Evolutionary conservation across 2,329 filamentous ascomycete species (phyloP).

Genomic region (Diaporthe destruens): DNA sequence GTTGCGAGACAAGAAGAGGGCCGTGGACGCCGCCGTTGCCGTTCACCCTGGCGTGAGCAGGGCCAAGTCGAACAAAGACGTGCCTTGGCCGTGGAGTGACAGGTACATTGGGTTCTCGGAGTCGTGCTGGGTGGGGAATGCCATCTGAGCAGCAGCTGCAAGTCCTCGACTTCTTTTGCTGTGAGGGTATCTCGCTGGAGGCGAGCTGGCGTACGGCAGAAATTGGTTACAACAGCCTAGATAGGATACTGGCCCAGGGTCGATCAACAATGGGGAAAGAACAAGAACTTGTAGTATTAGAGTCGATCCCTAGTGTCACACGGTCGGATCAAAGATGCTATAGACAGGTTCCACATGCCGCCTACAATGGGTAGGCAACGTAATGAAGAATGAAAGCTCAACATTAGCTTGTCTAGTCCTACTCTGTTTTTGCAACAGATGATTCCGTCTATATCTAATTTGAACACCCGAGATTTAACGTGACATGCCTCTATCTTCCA

Average conservation of each 20-base stretch:
- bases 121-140: conserved; percentile 37
- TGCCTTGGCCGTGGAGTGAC: conserved; percentile 39
- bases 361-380: conserved; percentile 13
- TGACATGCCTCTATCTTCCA: not conserved
- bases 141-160: conserved; percentile 15
- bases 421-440: conserved; percentile 20
- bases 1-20: conserved; percentile 38
- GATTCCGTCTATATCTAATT: conserved; percentile 37
- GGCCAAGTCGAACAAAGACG: conserved; percentile 35
- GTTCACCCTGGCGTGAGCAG: not conserved
- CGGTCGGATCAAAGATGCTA: not conserved
- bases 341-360: not conserved
- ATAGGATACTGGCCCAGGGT: conserved; percentile 27
- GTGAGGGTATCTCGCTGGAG: not conserved
- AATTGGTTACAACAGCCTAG: conserved; percentile 5
- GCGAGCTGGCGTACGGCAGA: not conserved
- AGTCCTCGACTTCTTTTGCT: not conserved
- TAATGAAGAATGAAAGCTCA: conserved; percentile 1
- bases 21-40: conserved; percentile 11
- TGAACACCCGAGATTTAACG: not conserved
- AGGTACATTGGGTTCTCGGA: conserved; percentile 34
- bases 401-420: conserved; percentile 7
- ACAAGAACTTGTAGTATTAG: not conserved
- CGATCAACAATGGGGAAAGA: not conserved
- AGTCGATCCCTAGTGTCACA: not conserved